Percentiles rank a stretch among this genome's conserved stretches.
These are phyloP conservation scores for Vigna angularis DNA, from an alignment of 306 rosid genomes.

Conservation along the genomic window DNA sequence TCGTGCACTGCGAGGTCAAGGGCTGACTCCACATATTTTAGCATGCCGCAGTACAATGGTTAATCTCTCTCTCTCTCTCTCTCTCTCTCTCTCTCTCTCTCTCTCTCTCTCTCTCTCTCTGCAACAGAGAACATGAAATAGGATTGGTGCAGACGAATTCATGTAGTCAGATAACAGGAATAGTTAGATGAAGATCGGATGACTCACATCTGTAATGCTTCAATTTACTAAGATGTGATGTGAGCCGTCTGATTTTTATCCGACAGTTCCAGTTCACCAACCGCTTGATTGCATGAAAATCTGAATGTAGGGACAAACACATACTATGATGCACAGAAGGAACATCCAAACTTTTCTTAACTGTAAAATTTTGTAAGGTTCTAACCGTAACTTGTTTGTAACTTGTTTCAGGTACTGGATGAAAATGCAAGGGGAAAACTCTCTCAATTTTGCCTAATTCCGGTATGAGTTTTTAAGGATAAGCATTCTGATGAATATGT, in stretches of 20 bases:
- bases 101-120: constrained; percentile 42
- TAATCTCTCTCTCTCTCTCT: constrained; percentile 41
- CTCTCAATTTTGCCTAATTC: constrained; percentile 88
- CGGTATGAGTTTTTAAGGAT: constrained; percentile 55
- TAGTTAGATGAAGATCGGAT: background rate
- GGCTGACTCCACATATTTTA: constrained; percentile 76
- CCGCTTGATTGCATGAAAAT: background rate
- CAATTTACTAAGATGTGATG: background rate
- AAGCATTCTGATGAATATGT: constrained; percentile 31
- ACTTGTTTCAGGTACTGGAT: constrained; percentile 66
- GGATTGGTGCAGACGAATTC: background rate
- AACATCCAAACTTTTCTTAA: constrained; percentile 33
- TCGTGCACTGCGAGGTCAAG: constrained; percentile 75
- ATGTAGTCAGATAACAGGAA: background rate
- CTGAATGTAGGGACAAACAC: constrained; percentile 7
- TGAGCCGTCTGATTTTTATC: background rate
- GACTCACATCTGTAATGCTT: background rate
- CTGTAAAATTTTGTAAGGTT: constrained; percentile 8
- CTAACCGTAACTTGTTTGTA: too few relatives aligned
- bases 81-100: constrained; percentile 40
- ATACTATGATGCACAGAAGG: constrained; percentile 1
- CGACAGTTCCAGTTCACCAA: background rate
- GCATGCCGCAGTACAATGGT: constrained; percentile 90
- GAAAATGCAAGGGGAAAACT: constrained; percentile 73
- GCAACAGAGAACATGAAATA: background rate